A percentile compares a stretch with the other conserved stretches of the same genome.
phyloP scores from a whole-genome alignment of 2,329 filamentous ascomycete genomes.

The Claviceps pazoutovae region DNA sequence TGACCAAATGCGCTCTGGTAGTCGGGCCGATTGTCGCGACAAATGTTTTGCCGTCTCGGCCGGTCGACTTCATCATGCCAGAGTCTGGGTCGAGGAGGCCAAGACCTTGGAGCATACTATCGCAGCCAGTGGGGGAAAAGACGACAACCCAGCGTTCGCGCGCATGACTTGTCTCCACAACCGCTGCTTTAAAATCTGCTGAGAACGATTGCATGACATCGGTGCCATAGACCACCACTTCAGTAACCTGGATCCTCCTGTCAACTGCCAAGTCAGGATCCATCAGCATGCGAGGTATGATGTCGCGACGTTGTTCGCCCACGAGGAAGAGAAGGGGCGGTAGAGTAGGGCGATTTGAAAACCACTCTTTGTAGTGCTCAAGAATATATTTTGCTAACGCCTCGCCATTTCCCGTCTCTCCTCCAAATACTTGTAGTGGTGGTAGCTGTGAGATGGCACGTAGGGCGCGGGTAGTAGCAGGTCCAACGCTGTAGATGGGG shows the following conservation, averaged over 20 bases:
- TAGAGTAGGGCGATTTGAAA: conserved; percentile 28
- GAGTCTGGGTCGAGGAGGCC: conserved; percentile 34
- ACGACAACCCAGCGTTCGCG: conserved; percentile 58
- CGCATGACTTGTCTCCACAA: conserved; percentile 30
- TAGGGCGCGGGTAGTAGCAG: conserved; percentile 66
- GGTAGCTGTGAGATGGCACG: conserved; percentile 35
- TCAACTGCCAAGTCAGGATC: conserved; percentile 32
- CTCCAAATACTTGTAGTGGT: conserved; percentile 53
- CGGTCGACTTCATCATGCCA: conserved; percentile 20
- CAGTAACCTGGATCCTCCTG: conserved; percentile 52
- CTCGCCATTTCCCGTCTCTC: conserved; percentile 75
- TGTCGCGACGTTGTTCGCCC: conserved; percentile 76
- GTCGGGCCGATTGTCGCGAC: conserved; percentile 90
- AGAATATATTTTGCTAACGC: conserved; percentile 66
- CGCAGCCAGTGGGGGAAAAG: conserved; percentile 53
- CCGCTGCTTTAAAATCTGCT: conserved; percentile 41
- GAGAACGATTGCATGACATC: conserved; percentile 69
- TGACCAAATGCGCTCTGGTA: conserved; percentile 59
- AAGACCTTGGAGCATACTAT: conserved; percentile 42
- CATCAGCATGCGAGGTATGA: conserved; percentile 74
- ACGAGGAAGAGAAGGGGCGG: conserved; percentile 72
- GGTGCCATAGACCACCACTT: conserved; percentile 78
- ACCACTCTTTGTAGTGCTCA: conserved; percentile 52
- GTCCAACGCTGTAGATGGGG: conserved; percentile 64
- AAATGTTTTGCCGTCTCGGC: conserved; percentile 34